Conservation (phyloP, 768 basidiomycete genomes). For the Punctularia strigosozonata region DNA sequence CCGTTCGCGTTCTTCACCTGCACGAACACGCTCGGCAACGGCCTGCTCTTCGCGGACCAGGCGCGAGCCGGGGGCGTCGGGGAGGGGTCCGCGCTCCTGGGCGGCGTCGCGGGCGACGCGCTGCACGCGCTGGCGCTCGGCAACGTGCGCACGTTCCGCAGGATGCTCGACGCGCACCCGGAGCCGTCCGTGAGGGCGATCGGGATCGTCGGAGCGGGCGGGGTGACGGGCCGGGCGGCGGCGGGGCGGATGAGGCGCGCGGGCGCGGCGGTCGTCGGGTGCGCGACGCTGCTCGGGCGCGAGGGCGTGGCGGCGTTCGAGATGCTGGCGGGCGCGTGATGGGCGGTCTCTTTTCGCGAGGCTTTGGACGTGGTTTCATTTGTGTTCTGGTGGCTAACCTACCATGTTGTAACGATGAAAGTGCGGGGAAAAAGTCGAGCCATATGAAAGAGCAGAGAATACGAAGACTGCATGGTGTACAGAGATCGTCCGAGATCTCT, state of each 20-base stretch:
- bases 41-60: conserved; percentile 53
- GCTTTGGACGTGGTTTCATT: too few species aligned
- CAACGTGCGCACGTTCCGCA: conserved; percentile 55
- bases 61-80: too few species aligned
- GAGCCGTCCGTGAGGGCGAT: conserved; percentile 34
- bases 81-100: conserved; percentile 30
- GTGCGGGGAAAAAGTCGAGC: too few species aligned
- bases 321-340: conserved; percentile 6
- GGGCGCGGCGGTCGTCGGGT: conserved; percentile 64
- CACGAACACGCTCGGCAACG: conserved; percentile 71
- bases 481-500: too few species aligned
- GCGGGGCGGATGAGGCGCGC: conserved; percentile 59
- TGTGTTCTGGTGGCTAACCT: too few species aligned
- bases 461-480: too few species aligned
- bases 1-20: conserved; percentile 68
- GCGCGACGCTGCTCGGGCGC: conserved; percentile 37
- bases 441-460: too few species aligned
- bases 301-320: conserved; percentile 29
- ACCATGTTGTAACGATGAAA: too few species aligned
- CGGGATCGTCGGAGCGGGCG: conserved; percentile 71
- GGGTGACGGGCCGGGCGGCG: conserved; percentile 52
- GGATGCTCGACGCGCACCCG: conserved; percentile 32
- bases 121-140: conserved; percentile 72
- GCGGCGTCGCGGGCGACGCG: conserved; percentile 68
- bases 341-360: too few species aligned